Evolutionary conservation across 352 stramenopile genomes (phyloP).

Genomic region (Globisporangium emineosum): DNA sequence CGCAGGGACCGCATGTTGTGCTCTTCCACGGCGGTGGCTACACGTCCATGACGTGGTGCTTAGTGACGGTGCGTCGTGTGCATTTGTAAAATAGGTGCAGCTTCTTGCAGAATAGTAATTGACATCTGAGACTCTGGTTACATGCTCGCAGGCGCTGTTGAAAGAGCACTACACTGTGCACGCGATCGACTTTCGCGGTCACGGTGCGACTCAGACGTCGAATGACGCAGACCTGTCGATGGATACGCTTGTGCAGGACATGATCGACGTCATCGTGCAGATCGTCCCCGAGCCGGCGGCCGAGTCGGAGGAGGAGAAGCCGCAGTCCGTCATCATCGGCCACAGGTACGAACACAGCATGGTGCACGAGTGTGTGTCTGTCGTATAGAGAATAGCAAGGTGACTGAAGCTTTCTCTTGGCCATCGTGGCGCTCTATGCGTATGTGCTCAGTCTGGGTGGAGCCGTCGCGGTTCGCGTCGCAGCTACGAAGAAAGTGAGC

Average conservation of each 20-base stretch:
- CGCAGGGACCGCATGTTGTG: conserved; percentile 65
- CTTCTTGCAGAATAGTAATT: background rate
- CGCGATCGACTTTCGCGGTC: conserved; percentile 80
- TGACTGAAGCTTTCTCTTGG: background rate
- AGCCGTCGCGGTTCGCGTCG: conserved; percentile 75
- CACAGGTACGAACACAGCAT: conserved; percentile 46
- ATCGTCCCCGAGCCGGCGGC: conserved; percentile 38
- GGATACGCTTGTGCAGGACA: conserved; percentile 68
- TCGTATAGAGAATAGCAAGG: background rate
- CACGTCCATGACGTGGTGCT: conserved; percentile 85
- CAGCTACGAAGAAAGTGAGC: conserved; percentile 45
- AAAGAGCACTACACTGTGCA: conserved; percentile 78
- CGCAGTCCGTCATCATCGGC: conserved; percentile 70
- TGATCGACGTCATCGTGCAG: conserved; percentile 47
- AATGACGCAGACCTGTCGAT: conserved; percentile 77
- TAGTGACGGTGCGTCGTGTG: conserved; percentile 47
- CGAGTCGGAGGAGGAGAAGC: conserved; percentile 23
- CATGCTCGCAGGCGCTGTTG: conserved; percentile 46
- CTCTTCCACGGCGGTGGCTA: conserved; percentile 84
- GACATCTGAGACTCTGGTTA: background rate
- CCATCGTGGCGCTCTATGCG: background rate
- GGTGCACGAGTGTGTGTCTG: background rate
- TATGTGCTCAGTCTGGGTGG: conserved; percentile 62
- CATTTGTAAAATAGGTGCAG: background rate
- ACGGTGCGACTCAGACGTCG: conserved; percentile 59